A percentile compares a stretch with the other conserved stretches of the same genome.
Conservation (phyloP, 768 basidiomycete species). For the Leccinum incarnatum region DNA sequence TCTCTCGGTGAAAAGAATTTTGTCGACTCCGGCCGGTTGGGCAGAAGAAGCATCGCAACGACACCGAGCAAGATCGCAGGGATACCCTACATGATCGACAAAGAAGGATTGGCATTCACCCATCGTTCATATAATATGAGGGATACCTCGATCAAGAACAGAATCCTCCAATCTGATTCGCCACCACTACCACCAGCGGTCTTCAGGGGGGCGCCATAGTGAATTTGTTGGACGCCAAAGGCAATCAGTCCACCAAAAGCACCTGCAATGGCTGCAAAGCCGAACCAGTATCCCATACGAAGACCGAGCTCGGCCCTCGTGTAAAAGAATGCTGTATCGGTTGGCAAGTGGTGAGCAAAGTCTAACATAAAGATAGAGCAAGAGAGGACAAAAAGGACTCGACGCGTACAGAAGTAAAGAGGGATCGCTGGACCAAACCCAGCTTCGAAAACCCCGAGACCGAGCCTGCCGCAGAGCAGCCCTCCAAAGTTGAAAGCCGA, state of each 20-base stretch:
- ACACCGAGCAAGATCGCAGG: conserved; percentile 66
- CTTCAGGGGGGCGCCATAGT: conserved; percentile 31
- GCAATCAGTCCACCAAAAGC: conserved; percentile 86
- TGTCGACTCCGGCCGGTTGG: conserved; percentile 71
- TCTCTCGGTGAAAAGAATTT: conserved; percentile 49
- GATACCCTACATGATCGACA: conserved; percentile 45
- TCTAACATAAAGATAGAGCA: background rate
- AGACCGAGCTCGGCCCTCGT: conserved; percentile 72
- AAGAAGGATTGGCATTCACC: background rate
- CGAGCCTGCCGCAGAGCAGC: conserved; percentile 54
- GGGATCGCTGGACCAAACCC: conserved; percentile 77
- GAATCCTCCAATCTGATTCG: conserved; percentile 34
- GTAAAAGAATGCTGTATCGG: conserved; percentile 66
- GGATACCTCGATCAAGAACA: conserved; percentile 71
- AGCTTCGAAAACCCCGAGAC: conserved; percentile 75
- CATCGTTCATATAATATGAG: background rate
- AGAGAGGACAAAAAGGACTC: background rate
- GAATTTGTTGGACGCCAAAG: conserved; percentile 73
- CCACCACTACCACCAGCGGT: conserved; percentile 26
- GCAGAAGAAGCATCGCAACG: conserved; percentile 53
- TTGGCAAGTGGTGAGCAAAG: background rate
- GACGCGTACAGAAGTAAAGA: conserved; percentile 66
- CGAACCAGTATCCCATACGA: conserved; percentile 81
- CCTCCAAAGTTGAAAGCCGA: conserved; percentile 59
- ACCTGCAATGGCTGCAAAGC: conserved; percentile 80